Percentiles rank a stretch among this genome's conserved stretches.
Evolutionary conservation across 2,329 filamentous ascomycete genomes (phyloP).

Genomic region (Xylaria sp.): DNA sequence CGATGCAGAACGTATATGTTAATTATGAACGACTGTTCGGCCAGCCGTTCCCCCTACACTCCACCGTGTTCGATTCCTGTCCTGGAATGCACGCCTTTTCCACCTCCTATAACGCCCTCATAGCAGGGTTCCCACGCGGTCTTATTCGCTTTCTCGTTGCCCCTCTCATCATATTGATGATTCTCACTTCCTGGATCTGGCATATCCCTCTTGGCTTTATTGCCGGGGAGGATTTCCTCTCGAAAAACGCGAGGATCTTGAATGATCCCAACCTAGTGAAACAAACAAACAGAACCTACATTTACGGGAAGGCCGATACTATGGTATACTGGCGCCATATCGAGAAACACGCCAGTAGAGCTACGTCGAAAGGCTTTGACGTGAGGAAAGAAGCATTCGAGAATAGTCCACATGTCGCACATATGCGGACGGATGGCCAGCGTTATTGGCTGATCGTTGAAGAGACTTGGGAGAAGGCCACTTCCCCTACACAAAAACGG

Average conservation of each 20-base stretch:
- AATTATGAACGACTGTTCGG: constrained; percentile 49
- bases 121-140: constrained; percentile 51
- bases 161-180: constrained; percentile 52
- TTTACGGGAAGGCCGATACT: constrained; percentile 62
- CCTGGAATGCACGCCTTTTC: constrained; percentile 59
- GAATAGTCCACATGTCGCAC: constrained; percentile 63
- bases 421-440: constrained; percentile 57
- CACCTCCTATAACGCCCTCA: constrained; percentile 55
- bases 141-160: constrained; percentile 46
- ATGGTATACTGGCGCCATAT: constrained; percentile 61
- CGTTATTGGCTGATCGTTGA: constrained; percentile 64
- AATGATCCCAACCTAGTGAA: constrained; percentile 52
- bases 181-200: constrained; percentile 50
- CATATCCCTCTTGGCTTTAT: constrained; percentile 48
- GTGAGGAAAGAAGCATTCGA: constrained; percentile 60
- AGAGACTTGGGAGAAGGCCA: constrained; percentile 57
- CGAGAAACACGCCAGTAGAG: constrained; percentile 59
- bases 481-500: constrained; percentile 14
- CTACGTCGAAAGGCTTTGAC: constrained; percentile 53
- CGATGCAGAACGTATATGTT: constrained; percentile 54
- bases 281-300: constrained; percentile 61
- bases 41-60: constrained; percentile 55
- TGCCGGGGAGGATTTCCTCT: constrained; percentile 49
- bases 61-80: constrained; percentile 61
- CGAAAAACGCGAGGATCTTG: constrained; percentile 53